Conservation (phyloP, 441 rosid species). For the Aquilaria agallochum region DNA sequence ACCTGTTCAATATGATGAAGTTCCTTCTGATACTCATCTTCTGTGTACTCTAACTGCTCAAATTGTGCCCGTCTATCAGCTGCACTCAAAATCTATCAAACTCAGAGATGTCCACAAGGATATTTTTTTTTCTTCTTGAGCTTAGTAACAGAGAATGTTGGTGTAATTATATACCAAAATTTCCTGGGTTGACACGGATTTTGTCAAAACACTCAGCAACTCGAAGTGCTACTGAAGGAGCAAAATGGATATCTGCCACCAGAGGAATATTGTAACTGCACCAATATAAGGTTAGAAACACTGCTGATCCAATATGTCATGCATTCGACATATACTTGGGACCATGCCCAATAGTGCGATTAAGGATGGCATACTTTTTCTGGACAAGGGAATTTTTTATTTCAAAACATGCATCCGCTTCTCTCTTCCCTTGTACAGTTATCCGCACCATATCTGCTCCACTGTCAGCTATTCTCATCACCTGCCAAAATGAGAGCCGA, state of each 20-base stretch:
- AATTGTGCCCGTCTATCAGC: constrained; percentile 99
- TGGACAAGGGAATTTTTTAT: constrained; percentile 87
- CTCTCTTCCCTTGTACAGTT: constrained; percentile 98
- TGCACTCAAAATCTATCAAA: constrained; percentile 33
- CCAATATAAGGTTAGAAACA: constrained; percentile 18
- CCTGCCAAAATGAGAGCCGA: constrained; percentile 37
- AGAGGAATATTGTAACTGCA: constrained; percentile 91
- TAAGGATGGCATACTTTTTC: constrained; percentile 56
- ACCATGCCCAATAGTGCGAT: constrained; percentile 10
- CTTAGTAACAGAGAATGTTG: constrained; percentile 11
- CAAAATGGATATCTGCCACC: constrained; percentile 98
- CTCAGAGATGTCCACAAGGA: constrained; percentile 7
- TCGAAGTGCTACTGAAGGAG: constrained; percentile 84
- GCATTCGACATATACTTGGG: not conserved
- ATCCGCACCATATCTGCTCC: constrained; percentile 96
- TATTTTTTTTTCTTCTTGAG: not conserved
- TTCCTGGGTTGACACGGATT: constrained; percentile 98
- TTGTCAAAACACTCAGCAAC: constrained; percentile 97
- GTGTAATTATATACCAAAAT: constrained; percentile 55
- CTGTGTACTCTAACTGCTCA: constrained; percentile 85
- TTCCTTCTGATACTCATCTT: constrained; percentile 94
- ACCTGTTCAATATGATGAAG: constrained; percentile 94
- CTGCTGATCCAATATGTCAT: constrained; percentile 11
- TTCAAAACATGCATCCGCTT: constrained; percentile 96
- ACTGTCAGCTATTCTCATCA: constrained; percentile 85